phyloP scores from a whole-genome alignment of 306 rosid species.

The Amphicarpaea edgeworthii region DNA sequence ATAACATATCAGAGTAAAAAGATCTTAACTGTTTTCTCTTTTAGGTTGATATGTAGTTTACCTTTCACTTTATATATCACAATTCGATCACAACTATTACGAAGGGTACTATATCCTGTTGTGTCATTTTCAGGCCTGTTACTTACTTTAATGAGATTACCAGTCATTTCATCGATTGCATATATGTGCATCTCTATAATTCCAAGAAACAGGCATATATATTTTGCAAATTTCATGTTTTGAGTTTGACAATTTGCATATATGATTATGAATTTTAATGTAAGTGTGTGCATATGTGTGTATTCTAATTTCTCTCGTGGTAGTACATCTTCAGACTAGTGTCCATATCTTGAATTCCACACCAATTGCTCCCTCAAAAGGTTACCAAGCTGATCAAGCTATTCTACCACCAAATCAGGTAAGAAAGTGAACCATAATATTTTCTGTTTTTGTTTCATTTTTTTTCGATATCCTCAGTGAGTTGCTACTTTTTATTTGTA shows the following conservation, averaged over 20 bases:
- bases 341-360: conserved; percentile 58
- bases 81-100: not conserved
- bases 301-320: conserved; percentile 34
- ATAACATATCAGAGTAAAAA: conserved; percentile 84
- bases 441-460: conserved; percentile 35
- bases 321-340: conserved; percentile 60
- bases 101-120: not conserved
- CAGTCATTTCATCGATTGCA: conserved; percentile 83
- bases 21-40: conserved; percentile 68
- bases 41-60: conserved; percentile 61
- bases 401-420: conserved; percentile 61
- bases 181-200: conserved; percentile 85
- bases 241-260: conserved; percentile 36
- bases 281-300: conserved; percentile 20
- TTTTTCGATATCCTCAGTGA: conserved; percentile 34
- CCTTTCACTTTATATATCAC: conserved; percentile 14
- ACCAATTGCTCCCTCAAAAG: conserved; percentile 52
- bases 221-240: no score
- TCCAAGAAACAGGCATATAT: conserved; percentile 49
- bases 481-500: conserved; percentile 39
- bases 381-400: conserved; percentile 51
- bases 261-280: conserved; percentile 33
- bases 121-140: conserved; percentile 74
- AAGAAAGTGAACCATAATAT: conserved; percentile 38
- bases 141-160: conserved; percentile 82